Conservation (phyloP, 306 rosid genomes). For the Cicer cuneatum region DNA sequence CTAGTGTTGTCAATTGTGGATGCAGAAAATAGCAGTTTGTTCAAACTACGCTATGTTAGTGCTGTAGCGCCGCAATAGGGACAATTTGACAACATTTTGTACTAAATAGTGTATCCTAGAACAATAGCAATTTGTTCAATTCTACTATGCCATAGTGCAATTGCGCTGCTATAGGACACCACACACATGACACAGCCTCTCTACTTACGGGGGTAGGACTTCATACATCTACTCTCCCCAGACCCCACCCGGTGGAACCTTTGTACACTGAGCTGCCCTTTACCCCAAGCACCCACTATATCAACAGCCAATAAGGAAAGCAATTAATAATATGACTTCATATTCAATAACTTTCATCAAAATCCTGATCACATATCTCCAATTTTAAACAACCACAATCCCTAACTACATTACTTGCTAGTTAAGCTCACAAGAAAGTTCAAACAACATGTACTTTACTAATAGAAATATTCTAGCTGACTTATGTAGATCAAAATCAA, state of each 20-base stretch:
- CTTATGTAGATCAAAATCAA: neutral
- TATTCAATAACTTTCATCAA: conserved; percentile 1
- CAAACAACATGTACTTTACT: neutral
- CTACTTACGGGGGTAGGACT: neutral
- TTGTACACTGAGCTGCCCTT: neutral
- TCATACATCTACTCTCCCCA: neutral
- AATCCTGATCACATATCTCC: conserved; percentile 29
- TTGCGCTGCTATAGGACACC: neutral
- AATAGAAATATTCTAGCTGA: neutral
- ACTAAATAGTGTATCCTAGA: too few species aligned
- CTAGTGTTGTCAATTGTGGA: too few species aligned
- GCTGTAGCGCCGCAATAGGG: too few species aligned
- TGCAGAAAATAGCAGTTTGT: too few species aligned
- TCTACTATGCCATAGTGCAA: too few species aligned
- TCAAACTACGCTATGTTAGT: too few species aligned
- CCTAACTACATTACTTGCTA: neutral
- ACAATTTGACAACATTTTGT: too few species aligned
- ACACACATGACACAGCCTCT: neutral
- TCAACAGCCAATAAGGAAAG: neutral
- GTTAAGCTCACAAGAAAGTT: conserved; percentile 2
- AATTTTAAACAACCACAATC: neutral
- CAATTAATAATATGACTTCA: conserved; percentile 9
- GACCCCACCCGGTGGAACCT: neutral
- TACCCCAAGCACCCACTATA: neutral
- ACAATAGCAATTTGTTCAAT: too few species aligned